phyloP scores from a whole-genome alignment of 352 stramenopile species.

The Pythium plurisporium region DNA sequence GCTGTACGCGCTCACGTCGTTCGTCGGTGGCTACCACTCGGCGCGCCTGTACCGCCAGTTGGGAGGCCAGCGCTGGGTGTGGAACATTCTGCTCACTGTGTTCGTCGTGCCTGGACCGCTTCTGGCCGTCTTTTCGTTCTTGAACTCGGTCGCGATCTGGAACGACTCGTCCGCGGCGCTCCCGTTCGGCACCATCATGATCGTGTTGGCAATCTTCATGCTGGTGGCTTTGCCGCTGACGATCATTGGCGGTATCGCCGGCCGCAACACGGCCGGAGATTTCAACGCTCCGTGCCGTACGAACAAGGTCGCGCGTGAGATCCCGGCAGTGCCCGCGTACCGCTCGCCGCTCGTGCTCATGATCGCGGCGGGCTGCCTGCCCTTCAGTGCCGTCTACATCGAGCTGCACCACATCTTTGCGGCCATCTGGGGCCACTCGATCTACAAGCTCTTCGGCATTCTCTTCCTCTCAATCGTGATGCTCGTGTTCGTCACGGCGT shows the following conservation, averaged over 20 bases:
- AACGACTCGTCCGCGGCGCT: constrained; percentile 95
- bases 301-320: constrained; percentile 94
- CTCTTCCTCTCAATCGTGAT: constrained; percentile 95
- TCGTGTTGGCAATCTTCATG: constrained; percentile 90
- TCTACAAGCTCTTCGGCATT: constrained; percentile 98
- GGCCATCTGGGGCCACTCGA: constrained; percentile 97
- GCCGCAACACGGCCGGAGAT: constrained; percentile 86
- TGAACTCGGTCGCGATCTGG: constrained; percentile 94
- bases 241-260: constrained; percentile 93
- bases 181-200: constrained; percentile 95
- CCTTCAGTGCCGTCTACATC: constrained; percentile 98
- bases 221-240: constrained; percentile 93
- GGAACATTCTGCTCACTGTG: constrained; percentile 91
- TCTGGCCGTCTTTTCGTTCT: constrained; percentile 90
- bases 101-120: constrained; percentile 90
- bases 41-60: constrained; percentile 93
- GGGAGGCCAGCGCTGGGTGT: constrained; percentile 93
- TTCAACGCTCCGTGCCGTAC: constrained; percentile 95
- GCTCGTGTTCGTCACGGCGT: constrained; percentile 94
- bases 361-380: constrained; percentile 93
- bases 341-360: constrained; percentile 81
- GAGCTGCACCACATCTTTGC: constrained; percentile 98
- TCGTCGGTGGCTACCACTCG: constrained; percentile 92
- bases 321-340: constrained; percentile 90
- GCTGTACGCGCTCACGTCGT: constrained; percentile 92